Base-by-base conservation (phyloP, 768 basidiomycete species). In the Podaxis sp. region DNA sequence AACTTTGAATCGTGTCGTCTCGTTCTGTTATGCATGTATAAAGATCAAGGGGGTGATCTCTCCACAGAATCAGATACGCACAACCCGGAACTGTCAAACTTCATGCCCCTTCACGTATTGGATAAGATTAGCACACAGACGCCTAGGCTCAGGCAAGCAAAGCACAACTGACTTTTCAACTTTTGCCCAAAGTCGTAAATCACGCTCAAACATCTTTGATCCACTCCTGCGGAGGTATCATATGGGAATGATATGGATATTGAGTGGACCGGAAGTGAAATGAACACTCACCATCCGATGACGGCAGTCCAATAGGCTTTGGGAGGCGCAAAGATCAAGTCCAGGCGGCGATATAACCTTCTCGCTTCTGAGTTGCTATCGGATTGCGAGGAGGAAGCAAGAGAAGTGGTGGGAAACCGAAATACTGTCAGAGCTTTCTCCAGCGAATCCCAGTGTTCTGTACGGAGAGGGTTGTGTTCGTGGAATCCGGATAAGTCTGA, bases 361-460 rank as follows among this genome's bases (percentile, higher is more conserved):
- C 69, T 66, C 41, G 66, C 65, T 30, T 69, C 44, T 28, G 33
- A n/a, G 55, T 64, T 60, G 17, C 46, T 13, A 12, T 15, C 28
- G 11, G 20, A 26, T 10, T 50, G 58, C 33, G 33, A 33, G 11
- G 33, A 33, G 11, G 52, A 44, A 26, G 30, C 20, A 17, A n/a
- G 8, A 22, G 66, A 26, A 76, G 67, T 1, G 67, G 54, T 28
- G 4, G 91, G 91, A 0, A 92, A 80, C 30, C 77, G 75, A 73
- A 96, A 91, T 17, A 96, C 88, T 1, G 89, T 90, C 41, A 97
- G 80, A 0, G 88, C 87, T 70, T 93, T 96, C 75, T 95, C 92
- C 37, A 96, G 83, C 2, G 90, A 84, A 69, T 93, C 91, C 84
- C 87, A 88, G 61, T 88, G 84, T n/a, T 81, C 77, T 0, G 81